These are phyloP conservation scores for Neonothopanus nambi DNA, from an alignment of 1,284 basidiomycete genomes.

Conservation along the genomic window DNA sequence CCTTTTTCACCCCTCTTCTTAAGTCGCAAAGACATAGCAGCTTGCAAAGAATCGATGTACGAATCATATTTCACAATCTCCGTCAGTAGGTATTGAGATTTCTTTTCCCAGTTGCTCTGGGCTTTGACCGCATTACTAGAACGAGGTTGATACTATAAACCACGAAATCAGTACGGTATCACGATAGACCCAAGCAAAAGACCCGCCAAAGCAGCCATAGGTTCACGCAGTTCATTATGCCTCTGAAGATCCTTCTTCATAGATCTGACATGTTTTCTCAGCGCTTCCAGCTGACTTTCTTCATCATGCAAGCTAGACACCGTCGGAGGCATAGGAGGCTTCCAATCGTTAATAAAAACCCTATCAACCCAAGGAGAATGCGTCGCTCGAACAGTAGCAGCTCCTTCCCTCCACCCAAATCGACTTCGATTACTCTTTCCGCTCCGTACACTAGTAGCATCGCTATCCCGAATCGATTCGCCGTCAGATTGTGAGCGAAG, in stretches of 20 bases:
- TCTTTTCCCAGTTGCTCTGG: slow-evolving; percentile 89
- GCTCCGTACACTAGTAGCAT: slow-evolving; percentile 67
- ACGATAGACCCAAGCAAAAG: slow-evolving; percentile 2
- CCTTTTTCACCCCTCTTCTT: slow-evolving; percentile 86
- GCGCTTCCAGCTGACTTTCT: slow-evolving; percentile 85
- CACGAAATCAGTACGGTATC: slow-evolving; percentile 9
- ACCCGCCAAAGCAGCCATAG: slow-evolving; percentile 82
- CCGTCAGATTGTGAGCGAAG: slow-evolving; percentile 58
- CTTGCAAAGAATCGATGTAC: slow-evolving; percentile 88
- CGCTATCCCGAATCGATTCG: slow-evolving; percentile 49
- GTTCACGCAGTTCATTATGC: slow-evolving; percentile 83
- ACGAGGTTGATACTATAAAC: slow-evolving; percentile 73
- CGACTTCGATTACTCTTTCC: slow-evolving; percentile 66
- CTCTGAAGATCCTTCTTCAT: slow-evolving; percentile 79
- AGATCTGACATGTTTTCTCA: slow-evolving; percentile 76
- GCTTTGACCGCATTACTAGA: slow-evolving; percentile 79
- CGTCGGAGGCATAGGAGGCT: slow-evolving; percentile 80
- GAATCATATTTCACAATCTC: slow-evolving; percentile 96
- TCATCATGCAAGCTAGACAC: slow-evolving; percentile 88
- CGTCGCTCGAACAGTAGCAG: slow-evolving; percentile 59
- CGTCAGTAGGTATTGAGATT: slow-evolving; percentile 82
- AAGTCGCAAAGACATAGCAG: slow-evolving; percentile 78
- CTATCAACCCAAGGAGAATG: slow-evolving; percentile 76
- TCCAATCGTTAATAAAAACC: slow-evolving; percentile 93
- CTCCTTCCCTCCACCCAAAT: slow-evolving; percentile 65